Conservation (phyloP, 1,284 basidiomycete species). For the Sparassis latifolia region DNA sequence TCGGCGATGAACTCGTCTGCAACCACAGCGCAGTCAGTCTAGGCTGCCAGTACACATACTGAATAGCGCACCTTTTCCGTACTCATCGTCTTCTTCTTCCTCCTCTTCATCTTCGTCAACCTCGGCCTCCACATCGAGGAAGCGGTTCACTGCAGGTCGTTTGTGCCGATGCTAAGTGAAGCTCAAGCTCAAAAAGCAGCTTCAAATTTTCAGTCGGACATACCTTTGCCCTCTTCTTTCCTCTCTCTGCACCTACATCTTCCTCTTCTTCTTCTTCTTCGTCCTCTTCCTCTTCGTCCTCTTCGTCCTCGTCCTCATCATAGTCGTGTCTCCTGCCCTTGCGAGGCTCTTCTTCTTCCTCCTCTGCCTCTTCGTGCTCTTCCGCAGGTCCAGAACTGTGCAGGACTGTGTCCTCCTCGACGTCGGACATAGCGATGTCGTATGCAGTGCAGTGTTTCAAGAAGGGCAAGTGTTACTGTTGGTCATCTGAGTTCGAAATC, state of each 20-base stretch:
- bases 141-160: constrained; percentile 64
- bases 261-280: constrained; percentile 35
- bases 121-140: constrained; percentile 94
- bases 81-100: constrained; percentile 88
- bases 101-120: constrained; percentile 94
- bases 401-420: constrained; percentile 35
- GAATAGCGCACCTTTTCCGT: constrained; percentile 54
- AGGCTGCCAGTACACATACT: not conserved
- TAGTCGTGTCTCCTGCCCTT: constrained; percentile 32
- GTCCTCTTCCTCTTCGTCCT: constrained; percentile 46
- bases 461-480: too few species aligned
- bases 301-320: constrained; percentile 44
- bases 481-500: too few species aligned
- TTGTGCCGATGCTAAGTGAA: constrained; percentile 50
- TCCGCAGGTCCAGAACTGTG: constrained; percentile 12
- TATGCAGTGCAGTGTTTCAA: too few species aligned
- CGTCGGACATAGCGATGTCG: constrained; percentile 41
- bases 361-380: constrained; percentile 25
- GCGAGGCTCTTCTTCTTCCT: constrained; percentile 21
- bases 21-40: not conserved
- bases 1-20: constrained; percentile 82
- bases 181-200: not conserved
- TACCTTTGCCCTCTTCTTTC: constrained; percentile 55
- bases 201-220: constrained; percentile 4
- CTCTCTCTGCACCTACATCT: constrained; percentile 32